Evolutionary conservation across 73 alveolate species (phyloP).

Genomic region (Breviolum minutum): DNA sequence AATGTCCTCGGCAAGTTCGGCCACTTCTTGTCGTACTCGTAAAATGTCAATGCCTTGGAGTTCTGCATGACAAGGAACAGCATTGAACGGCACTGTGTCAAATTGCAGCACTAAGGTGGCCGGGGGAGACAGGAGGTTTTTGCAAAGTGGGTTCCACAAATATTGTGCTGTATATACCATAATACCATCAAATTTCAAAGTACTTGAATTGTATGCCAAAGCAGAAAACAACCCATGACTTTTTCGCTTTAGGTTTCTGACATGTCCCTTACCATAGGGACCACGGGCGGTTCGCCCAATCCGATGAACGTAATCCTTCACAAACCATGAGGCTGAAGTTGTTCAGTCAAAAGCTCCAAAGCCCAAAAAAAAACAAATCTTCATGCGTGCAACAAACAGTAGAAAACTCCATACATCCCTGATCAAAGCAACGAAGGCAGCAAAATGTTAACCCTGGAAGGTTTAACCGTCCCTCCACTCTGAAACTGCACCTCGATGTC

Average conservation of each 20-base stretch:
- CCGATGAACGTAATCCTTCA: slow-evolving; percentile 98
- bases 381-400: not conserved
- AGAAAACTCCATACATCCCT: too few species aligned
- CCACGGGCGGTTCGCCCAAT: slow-evolving; percentile 99
- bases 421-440: too few species aligned
- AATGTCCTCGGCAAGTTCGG: slow-evolving; percentile 57
- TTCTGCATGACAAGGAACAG: too few species aligned
- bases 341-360: too few species aligned
- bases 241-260: not conserved
- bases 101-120: not conserved
- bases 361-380: not conserved
- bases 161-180: not conserved
- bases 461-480: not conserved
- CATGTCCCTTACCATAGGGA: slow-evolving; percentile 75
- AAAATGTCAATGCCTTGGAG: slow-evolving; percentile 53
- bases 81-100: too few species aligned
- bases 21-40: slow-evolving; percentile 81
- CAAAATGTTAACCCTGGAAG: not conserved
- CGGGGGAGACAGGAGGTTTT: too few species aligned
- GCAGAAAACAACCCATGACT: not conserved
- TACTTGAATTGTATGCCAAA: not conserved
- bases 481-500: slow-evolving; percentile 43
- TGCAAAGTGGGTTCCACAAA: too few species aligned
- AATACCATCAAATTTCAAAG: not conserved
- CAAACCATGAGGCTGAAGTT: not conserved